Evolutionary conservation across 805 yeast genomes (phyloP).

Genomic region (Yarrowia sp.): DNA sequence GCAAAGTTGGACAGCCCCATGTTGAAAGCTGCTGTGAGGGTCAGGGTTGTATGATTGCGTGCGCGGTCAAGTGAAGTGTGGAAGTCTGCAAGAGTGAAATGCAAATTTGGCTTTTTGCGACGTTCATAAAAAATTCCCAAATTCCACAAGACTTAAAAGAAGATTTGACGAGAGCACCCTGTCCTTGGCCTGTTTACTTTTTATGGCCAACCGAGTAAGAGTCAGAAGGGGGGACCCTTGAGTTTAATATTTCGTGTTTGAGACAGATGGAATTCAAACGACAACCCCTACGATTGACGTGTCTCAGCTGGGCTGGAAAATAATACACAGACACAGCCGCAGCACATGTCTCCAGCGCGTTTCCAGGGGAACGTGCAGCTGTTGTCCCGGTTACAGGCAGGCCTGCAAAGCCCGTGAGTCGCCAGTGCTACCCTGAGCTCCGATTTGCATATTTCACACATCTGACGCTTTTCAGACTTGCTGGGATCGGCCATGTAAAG

Average conservation of each 20-base stretch:
- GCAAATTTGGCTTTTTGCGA: not conserved
- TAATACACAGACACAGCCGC: no score
- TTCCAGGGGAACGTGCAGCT: not conserved
- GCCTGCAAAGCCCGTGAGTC: not conserved
- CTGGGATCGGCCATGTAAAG: not conserved
- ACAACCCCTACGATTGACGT: no score
- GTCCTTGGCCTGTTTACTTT: no score
- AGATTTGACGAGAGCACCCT: no score
- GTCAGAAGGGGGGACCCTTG: not conserved
- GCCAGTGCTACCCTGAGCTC: no score
- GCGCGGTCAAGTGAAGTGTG: conserved; percentile 7
- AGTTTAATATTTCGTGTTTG: conserved; percentile 3
- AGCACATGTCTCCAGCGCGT: conserved; percentile 11
- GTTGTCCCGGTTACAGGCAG: not conserved
- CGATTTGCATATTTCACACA: not conserved
- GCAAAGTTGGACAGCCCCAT: conserved; percentile 40
- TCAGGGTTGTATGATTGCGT: conserved; percentile 30
- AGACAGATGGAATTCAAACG: no score
- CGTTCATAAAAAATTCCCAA: no score
- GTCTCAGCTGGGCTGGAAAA: no score
- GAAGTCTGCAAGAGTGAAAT: conserved; percentile 7
- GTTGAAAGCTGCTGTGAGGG: conserved; percentile 10
- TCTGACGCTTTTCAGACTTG: not conserved
- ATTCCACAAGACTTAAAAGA: no score
- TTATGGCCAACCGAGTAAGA: no score